phyloP scores from a whole-genome alignment of 495 filamentous ascomycete genomes.

The Xylaria longipes region DNA sequence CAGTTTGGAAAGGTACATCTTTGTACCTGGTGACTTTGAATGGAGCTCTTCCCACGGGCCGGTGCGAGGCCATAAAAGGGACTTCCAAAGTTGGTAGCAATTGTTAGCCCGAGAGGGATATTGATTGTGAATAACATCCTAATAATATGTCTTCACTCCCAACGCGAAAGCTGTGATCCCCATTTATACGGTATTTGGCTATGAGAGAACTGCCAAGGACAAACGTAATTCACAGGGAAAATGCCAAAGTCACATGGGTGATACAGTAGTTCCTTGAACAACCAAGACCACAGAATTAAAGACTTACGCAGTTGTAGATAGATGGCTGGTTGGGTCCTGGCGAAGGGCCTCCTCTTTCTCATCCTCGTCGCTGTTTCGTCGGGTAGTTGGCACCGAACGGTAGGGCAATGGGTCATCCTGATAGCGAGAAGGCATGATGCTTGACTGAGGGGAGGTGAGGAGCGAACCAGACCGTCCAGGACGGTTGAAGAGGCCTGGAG shows the following conservation, averaged over 20 bases:
- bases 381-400: conserved; percentile 84
- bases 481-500: conserved; percentile 76
- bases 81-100: neutral
- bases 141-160: neutral
- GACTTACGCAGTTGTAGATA: conserved; percentile 71
- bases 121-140: conserved; percentile 4
- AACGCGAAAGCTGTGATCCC: neutral
- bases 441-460: conserved; percentile 64
- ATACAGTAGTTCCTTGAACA: conserved; percentile 18
- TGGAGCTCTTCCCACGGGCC: neutral
- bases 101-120: neutral
- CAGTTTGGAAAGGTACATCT: neutral
- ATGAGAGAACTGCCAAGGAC: neutral
- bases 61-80: neutral
- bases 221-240: neutral
- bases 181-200: neutral
- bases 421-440: conserved; percentile 55
- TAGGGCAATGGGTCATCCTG: conserved; percentile 69
- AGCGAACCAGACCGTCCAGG: conserved; percentile 76
- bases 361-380: conserved; percentile 83
- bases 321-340: conserved; percentile 70
- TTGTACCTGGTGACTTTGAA: conserved; percentile 6
- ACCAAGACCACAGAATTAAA: conserved; percentile 6
- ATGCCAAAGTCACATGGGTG: neutral
- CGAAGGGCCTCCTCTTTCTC: conserved; percentile 70